Evolutionary conservation across 371 early-diverging fungal genomes (phyloP), one percentile per base, ranked within the genome.

Genomic region (Mortierella sp.): DNA sequence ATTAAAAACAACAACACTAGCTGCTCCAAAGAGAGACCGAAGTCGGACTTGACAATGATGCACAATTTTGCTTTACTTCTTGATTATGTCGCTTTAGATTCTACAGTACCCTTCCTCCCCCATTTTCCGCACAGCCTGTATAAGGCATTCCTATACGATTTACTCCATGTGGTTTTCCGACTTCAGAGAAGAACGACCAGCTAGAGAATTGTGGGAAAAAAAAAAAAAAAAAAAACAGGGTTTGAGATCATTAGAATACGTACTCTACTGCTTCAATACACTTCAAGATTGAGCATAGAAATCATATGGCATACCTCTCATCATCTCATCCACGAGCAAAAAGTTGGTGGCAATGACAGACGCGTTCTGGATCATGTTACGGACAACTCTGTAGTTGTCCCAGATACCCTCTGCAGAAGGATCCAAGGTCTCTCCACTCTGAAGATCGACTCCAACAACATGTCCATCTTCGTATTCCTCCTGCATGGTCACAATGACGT

Each of bases 321-420:
- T 98, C 89, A 99, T 99, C 86, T 99, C 99, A 86, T 99, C 99
- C 23, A 99, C 99, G 62, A 99, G 89, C 69, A 99, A 86, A 72
- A 99, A 88, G 87, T 98, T 99, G 82, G 96, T 95, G 25, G 99
- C 97, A 81, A 98, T 99, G 43, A 99, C 96, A 59, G 98, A 89
- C 70, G 87, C 84, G 81, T 72, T 68, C 66, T 98, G 94, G 57
- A 99, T 86, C 93, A 97, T 92, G 83, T 97, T 97, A 30, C 97
- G 91, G 70, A 97, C 89, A 26, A 99, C 99, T 45, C 96, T 90
- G 87, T 97, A 98, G 89, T 98, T 99, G 81, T 99, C 98, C 94
- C 96, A 96, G 64, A 99, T 95, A 60, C 97, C 98, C 84, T 98
- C 97, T 44, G 91, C 85, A 61, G 88, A 85, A 21, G 98, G 99